Evolutionary conservation across 2,329 filamentous ascomycete species (phyloP).

Genomic region (Ophiostoma novo-ulmi): DNA sequence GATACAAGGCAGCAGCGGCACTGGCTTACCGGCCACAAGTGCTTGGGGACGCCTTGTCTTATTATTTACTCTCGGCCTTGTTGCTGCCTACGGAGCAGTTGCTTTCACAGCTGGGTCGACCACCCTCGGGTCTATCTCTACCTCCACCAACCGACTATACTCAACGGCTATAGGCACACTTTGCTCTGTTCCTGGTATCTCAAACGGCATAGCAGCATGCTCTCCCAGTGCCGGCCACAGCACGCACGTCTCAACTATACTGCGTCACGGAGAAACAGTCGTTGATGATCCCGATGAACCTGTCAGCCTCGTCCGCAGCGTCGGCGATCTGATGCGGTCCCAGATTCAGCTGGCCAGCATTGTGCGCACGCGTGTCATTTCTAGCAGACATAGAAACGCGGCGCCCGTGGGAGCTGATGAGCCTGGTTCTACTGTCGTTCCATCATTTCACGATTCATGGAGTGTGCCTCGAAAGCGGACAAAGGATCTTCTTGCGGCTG

Average conservation of each 20-base stretch:
- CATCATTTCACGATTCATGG: slow-evolving; percentile 22
- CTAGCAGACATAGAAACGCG: neutral
- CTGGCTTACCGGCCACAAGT: neutral
- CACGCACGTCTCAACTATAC: neutral
- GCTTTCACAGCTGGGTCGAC: neutral
- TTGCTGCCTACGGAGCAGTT: slow-evolving; percentile 15
- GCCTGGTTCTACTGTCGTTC: neutral
- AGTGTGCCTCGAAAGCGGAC: slow-evolving; percentile 22
- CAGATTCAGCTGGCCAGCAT: slow-evolving; percentile 75
- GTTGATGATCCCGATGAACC: neutral
- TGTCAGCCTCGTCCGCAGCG: slow-evolving; percentile 22
- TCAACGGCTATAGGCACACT: neutral
- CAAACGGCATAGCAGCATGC: neutral
- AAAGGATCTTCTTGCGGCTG: slow-evolving; percentile 15
- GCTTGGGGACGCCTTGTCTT: neutral
- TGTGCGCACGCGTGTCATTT: slow-evolving; percentile 35
- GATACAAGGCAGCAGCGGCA: neutral
- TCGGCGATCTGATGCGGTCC: slow-evolving; percentile 55
- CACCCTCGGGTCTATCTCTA: neutral
- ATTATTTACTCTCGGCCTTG: slow-evolving; percentile 13
- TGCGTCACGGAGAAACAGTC: neutral
- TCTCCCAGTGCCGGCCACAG: neutral
- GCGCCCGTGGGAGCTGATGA: neutral
- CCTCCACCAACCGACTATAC: neutral
- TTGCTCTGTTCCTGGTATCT: neutral